Evolutionary conservation across 2,329 filamentous ascomycete genomes (phyloP).

Genomic region (Aureobasidium namibiae): DNA sequence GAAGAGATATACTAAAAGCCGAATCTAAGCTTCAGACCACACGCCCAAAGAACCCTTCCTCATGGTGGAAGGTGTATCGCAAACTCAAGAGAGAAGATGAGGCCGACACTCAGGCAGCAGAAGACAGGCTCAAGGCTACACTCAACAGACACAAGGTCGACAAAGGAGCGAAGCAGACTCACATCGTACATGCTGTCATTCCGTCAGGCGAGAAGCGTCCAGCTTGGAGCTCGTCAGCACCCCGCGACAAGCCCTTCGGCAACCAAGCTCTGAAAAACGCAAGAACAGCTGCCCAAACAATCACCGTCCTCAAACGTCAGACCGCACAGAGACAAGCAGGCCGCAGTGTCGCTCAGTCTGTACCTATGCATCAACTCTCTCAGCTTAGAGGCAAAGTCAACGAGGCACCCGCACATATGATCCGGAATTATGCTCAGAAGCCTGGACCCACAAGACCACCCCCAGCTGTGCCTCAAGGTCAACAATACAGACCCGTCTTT

Average conservation of each 20-base stretch:
- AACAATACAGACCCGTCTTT: not conserved
- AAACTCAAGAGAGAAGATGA: constrained; percentile 36
- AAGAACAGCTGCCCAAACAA: constrained; percentile 4
- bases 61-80: constrained; percentile 71
- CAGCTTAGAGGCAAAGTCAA: constrained; percentile 26
- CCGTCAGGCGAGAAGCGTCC: constrained; percentile 6
- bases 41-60: constrained; percentile 55
- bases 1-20: constrained; percentile 63
- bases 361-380: constrained; percentile 9
- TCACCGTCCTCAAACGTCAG: constrained; percentile 10
- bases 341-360: constrained; percentile 2
- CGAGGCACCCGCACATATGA: constrained; percentile 47
- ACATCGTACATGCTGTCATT: constrained; percentile 20
- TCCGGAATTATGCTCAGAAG: constrained; percentile 36
- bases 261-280: constrained; percentile 16
- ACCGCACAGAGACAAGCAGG: not conserved
- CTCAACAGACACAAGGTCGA: constrained; percentile 54
- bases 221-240: not conserved
- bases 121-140: constrained; percentile 35
- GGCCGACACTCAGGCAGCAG: constrained; percentile 24
- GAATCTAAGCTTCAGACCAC: constrained; percentile 49
- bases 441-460: not conserved
- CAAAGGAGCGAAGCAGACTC: constrained; percentile 46
- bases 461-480: not conserved
- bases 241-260: constrained; percentile 6